Evolutionary conservation across 441 rosid species (phyloP).

Genomic region (Flueggea neowawraea): DNA sequence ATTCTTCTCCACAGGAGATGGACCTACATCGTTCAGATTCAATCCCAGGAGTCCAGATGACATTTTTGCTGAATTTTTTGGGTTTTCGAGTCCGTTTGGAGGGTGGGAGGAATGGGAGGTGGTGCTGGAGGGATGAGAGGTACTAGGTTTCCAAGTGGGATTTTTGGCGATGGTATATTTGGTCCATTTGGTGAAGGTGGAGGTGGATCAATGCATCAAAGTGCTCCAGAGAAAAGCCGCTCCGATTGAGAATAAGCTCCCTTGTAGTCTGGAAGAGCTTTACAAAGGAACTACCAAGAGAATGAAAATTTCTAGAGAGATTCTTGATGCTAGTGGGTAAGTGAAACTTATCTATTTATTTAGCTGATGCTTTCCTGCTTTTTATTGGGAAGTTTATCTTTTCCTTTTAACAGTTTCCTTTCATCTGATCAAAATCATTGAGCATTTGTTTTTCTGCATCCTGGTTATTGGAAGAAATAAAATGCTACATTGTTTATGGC

Average conservation of each 20-base stretch:
- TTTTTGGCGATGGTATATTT: slow-evolving; percentile 65
- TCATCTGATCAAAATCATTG: too few species aligned
- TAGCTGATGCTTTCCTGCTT: not conserved
- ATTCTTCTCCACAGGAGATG: slow-evolving; percentile 34
- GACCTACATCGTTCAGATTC: slow-evolving; percentile 44
- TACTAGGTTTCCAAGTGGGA: slow-evolving; percentile 46
- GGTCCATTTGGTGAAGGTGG: slow-evolving; percentile 30
- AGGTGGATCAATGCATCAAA: too few species aligned
- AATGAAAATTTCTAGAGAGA: slow-evolving; percentile 95
- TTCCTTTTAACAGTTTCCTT: too few species aligned
- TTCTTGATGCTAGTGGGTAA: slow-evolving; percentile 69
- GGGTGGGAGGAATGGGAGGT: slow-evolving; percentile 37
- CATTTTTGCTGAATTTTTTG: slow-evolving; percentile 65
- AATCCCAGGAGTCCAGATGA: slow-evolving; percentile 69
- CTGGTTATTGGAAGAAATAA: too few species aligned
- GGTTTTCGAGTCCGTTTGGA: slow-evolving; percentile 56
- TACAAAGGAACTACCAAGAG: slow-evolving; percentile 85
- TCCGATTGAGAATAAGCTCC: slow-evolving; percentile 87
- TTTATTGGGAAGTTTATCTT: too few species aligned
- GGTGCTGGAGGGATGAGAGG: slow-evolving; percentile 47
- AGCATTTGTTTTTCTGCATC: too few species aligned
- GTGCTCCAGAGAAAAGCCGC: too few species aligned
- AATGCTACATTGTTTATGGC: too few species aligned
- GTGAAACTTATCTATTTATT: slow-evolving; percentile 3
- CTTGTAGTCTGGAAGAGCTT: slow-evolving; percentile 87